phyloP scores from a whole-genome alignment of 140 eudicot species.

The Flaveria floridana region DNA sequence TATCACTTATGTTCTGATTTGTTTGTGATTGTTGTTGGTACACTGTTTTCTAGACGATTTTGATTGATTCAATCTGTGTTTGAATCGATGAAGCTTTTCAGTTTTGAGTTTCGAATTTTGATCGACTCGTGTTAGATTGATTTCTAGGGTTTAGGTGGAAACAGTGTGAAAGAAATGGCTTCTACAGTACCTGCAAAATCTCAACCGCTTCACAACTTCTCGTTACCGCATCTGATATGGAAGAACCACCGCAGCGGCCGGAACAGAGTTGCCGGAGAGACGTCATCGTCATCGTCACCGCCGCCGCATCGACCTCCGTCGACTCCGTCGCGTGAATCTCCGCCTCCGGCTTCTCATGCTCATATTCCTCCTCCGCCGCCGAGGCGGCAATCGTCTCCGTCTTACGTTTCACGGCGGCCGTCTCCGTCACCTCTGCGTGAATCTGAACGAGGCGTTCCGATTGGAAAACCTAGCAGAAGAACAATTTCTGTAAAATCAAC shows the following conservation, averaged over 20 bases:
- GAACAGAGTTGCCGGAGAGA: constrained; percentile 41
- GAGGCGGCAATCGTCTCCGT: constrained; percentile 24
- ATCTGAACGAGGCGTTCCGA: constrained; percentile 35
- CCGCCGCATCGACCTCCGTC: constrained; percentile 44
- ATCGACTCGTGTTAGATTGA: neutral
- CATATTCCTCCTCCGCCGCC: constrained; percentile 18
- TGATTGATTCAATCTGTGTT: neutral
- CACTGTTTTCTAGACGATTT: neutral
- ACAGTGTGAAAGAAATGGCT: constrained; percentile 38
- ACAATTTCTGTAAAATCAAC: neutral
- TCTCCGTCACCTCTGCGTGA: constrained; percentile 34
- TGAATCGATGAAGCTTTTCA: neutral
- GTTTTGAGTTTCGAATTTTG: neutral
- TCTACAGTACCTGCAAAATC: constrained; percentile 55
- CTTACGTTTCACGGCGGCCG: constrained; percentile 33
- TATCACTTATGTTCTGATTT: neutral
- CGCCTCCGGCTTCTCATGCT: constrained; percentile 7
- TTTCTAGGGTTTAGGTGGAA: neutral
- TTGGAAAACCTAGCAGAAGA: constrained; percentile 7
- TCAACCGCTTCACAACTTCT: constrained; percentile 57
- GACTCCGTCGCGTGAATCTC: constrained; percentile 8
- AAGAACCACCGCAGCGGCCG: constrained; percentile 51
- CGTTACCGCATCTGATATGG: constrained; percentile 54
- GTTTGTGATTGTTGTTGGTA: neutral
- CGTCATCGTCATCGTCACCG: constrained; percentile 31